These are phyloP conservation scores for Kodamaea hsintzibuensis DNA, from an alignment of 805 yeast genomes.

Conservation along the genomic window DNA sequence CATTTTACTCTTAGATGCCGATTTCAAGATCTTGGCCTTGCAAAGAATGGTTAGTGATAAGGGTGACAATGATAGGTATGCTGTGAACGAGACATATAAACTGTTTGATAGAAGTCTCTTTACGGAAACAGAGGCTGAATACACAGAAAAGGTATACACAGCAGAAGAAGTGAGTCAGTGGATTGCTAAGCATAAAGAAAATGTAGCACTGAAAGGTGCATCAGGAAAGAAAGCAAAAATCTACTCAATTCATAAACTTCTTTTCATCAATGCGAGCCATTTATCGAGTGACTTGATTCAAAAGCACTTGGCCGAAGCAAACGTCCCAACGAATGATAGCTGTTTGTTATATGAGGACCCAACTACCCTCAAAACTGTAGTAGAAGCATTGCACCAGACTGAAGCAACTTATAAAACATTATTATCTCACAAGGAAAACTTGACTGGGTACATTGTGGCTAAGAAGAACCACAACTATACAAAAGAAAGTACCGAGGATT, in stretches of 20 bases:
- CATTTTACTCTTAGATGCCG: constrained; percentile 71
- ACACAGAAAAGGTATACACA: constrained; percentile 22
- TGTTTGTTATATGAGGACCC: constrained; percentile 30
- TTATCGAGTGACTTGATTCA: constrained; percentile 78
- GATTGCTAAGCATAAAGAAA: constrained; percentile 37
- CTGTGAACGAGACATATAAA: constrained; percentile 72
- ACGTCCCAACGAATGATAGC: constrained; percentile 47
- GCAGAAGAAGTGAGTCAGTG: constrained; percentile 37
- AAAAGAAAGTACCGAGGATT: constrained; percentile 37
- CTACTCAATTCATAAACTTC: constrained; percentile 65
- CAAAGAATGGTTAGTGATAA: constrained; percentile 79
- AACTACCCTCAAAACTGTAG: constrained; percentile 32
- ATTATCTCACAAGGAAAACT: constrained; percentile 30
- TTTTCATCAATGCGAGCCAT: constrained; percentile 68
- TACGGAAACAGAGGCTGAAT: constrained; percentile 13
- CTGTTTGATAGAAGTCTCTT: constrained; percentile 60
- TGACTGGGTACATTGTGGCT: constrained; percentile 63
- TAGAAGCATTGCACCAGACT: constrained; percentile 47
- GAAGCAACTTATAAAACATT: constrained; percentile 42
- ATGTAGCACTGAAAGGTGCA: constrained; percentile 16
- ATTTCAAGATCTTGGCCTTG: constrained; percentile 64
- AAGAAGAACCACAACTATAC: constrained; percentile 56
- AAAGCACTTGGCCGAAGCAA: constrained; percentile 48
- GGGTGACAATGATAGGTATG: constrained; percentile 61
- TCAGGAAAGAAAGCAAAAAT: constrained; percentile 41